A percentile compares a stretch with the other conserved stretches of the same genome.
These are phyloP conservation scores for Yamadazyma friedrichii DNA, from an alignment of 1,139 yeast genomes.

Conservation along the genomic window DNA sequence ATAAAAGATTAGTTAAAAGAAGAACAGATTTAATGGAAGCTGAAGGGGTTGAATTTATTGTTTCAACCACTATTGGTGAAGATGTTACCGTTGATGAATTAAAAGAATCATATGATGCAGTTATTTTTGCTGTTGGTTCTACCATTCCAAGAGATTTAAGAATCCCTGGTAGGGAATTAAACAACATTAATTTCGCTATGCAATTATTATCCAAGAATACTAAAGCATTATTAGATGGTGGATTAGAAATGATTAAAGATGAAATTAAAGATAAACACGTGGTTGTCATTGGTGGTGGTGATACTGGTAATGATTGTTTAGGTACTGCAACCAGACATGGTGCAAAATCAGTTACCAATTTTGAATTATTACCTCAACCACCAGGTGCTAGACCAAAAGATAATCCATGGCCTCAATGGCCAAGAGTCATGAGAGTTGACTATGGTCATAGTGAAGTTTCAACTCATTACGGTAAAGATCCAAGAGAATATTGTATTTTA, in stretches of 20 bases:
- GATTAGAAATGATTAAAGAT: constrained; percentile 72
- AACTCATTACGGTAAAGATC: constrained; percentile 94
- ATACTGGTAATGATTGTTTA: constrained; percentile 98
- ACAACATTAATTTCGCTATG: constrained; percentile 94
- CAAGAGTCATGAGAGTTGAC: constrained; percentile 94
- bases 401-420: constrained; percentile 99
- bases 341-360: constrained; percentile 92
- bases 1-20: constrained; percentile 87
- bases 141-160: constrained; percentile 94
- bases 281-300: constrained; percentile 99
- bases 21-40: constrained; percentile 88
- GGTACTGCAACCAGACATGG: constrained; percentile 98
- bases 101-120: constrained; percentile 69
- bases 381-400: constrained; percentile 84
- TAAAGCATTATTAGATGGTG: constrained; percentile 79
- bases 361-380: constrained; percentile 92
- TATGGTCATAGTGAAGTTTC: constrained; percentile 96
- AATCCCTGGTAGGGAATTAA: constrained; percentile 90
- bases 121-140: constrained; percentile 91
- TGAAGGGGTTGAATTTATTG: constrained; percentile 81
- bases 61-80: constrained; percentile 80
- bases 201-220: constrained; percentile 86
- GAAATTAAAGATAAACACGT: constrained; percentile 83
- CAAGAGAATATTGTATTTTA: constrained; percentile 93
- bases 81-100: constrained; percentile 73